Evolutionary conservation across 192 early-diverging fungal genomes (phyloP).

Genomic region (Entophlyctis luteolus): DNA sequence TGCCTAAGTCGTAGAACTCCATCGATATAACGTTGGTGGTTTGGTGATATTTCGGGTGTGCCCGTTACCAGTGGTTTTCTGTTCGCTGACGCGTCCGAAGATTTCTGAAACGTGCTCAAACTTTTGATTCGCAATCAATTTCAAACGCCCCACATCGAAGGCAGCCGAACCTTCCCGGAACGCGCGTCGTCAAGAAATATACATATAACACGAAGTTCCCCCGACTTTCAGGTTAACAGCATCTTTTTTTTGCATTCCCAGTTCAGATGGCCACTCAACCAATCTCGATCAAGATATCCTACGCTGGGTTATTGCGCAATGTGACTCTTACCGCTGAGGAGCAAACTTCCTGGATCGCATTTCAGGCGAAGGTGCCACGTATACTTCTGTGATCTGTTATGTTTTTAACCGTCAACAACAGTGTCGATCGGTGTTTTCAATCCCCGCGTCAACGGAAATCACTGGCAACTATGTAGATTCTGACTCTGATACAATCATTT

Average conservation of each 20-base stretch:
- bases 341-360: constrained; percentile 6
- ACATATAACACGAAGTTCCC: too few species aligned
- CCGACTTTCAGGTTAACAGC: too few species aligned
- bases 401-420: neutral
- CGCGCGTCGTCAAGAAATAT: too few species aligned
- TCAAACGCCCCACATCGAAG: neutral
- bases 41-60: neutral
- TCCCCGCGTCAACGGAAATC: constrained; percentile 5
- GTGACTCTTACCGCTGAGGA: neutral
- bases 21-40: neutral
- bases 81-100: neutral
- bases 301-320: constrained; percentile 10
- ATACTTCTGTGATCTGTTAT: neutral
- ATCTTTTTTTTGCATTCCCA: neutral
- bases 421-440: constrained; percentile 18
- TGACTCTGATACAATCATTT: constrained; percentile 28
- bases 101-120: neutral
- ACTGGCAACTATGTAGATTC: constrained; percentile 28
- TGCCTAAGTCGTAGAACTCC: constrained; percentile 23
- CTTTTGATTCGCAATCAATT: too few species aligned
- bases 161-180: neutral
- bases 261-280: neutral
- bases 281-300: constrained; percentile 15
- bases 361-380: neutral
- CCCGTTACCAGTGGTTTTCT: neutral